A percentile compares a stretch with the other conserved stretches of the same genome.
Conservation (phyloP, 164 flowering plant genomes). For the Tetrastigma voinierianum region DNA sequence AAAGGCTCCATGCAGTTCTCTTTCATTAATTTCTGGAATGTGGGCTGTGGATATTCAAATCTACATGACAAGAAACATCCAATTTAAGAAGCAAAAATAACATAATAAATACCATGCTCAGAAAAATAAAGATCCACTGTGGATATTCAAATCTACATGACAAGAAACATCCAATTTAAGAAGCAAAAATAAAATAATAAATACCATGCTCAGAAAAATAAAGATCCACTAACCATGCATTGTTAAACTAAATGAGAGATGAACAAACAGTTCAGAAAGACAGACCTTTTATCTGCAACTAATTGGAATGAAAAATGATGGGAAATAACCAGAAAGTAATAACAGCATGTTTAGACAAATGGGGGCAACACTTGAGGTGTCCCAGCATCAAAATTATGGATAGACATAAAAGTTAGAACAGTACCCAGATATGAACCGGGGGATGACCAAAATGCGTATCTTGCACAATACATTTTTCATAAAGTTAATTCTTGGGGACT, state of each 20-base stretch:
- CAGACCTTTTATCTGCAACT: background rate
- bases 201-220: background rate
- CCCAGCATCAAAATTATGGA: background rate
- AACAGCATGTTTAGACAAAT: too few relatives aligned
- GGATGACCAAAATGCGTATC: background rate
- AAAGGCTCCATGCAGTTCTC: conserved; percentile 98
- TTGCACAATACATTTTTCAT: background rate
- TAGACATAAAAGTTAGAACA: background rate
- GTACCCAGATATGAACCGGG: background rate
- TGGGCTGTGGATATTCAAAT: conserved; percentile 98
- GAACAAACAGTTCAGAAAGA: background rate
- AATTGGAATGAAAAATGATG: background rate
- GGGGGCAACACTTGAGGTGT: background rate
- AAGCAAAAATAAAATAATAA: background rate
- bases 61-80: conserved; percentile 31
- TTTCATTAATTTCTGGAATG: conserved; percentile 93
- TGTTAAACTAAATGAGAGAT: background rate
- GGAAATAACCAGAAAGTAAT: background rate
- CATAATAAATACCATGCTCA: background rate
- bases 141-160: conserved; percentile 89
- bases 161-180: background rate
- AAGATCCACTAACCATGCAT: background rate
- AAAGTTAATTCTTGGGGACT: too few relatives aligned
- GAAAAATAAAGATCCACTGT: conserved; percentile 26
- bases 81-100: background rate